Conservation (phyloP, 1,284 basidiomycete genomes). For the Cutaneotrichosporon cyanovorans region DNA sequence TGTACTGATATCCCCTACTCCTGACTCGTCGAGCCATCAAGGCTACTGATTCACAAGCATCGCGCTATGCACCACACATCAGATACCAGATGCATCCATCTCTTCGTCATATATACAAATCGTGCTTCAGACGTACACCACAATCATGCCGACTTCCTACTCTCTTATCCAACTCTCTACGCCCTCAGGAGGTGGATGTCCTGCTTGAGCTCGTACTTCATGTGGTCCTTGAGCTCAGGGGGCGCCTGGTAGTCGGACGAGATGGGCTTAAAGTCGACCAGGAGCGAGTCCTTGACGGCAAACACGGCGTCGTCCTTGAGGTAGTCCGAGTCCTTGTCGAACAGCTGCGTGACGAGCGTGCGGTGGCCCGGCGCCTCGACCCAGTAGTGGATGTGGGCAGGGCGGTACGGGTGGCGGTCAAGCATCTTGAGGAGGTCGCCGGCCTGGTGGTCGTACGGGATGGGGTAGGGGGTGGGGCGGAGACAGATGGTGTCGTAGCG, state of each 20-base stretch:
- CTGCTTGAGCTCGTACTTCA: slow-evolving; percentile 22
- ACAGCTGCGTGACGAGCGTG: slow-evolving; percentile 38
- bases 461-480: slow-evolving; percentile 43
- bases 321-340: slow-evolving; percentile 40
- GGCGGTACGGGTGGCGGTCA: slow-evolving; percentile 41
- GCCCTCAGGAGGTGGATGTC: slow-evolving; percentile 18
- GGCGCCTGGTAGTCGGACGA: slow-evolving; percentile 5
- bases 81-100: too few species aligned
- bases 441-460: slow-evolving; percentile 42
- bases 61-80: too few species aligned
- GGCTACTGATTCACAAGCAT: too few species aligned
- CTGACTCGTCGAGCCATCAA: too few species aligned
- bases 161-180: too few species aligned
- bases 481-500: slow-evolving; percentile 36
- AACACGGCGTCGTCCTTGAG: slow-evolving; percentile 45
- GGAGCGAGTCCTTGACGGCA: slow-evolving; percentile 39
- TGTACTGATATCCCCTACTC: too few species aligned
- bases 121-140: too few species aligned
- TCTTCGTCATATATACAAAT: too few species aligned
- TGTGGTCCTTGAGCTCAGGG: slow-evolving; percentile 10
- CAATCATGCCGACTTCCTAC: too few species aligned
- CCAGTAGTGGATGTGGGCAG: slow-evolving; percentile 44
- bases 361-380: slow-evolving; percentile 28
- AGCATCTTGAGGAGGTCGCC: slow-evolving; percentile 41
- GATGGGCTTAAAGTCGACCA: slow-evolving; percentile 24